These are phyloP conservation scores for Maudiozyma serrabonitensis DNA, from an alignment of 805 yeast species.

Conservation along the genomic window DNA sequence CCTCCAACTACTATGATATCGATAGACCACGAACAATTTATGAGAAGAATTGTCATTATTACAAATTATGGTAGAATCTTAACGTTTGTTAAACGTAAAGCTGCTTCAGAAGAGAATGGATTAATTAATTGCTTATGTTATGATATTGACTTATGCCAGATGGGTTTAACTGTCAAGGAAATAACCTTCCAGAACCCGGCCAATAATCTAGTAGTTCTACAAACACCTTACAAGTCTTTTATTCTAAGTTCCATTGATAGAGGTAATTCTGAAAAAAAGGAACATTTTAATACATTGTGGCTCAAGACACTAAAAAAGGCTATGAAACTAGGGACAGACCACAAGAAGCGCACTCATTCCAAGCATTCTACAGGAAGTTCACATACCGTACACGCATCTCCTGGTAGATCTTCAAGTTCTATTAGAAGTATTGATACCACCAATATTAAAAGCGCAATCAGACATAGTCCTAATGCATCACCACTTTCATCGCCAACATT, in stretches of 20 bases:
- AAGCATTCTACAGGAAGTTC: neutral
- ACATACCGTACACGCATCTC: slow-evolving; percentile 1
- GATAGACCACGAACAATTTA: slow-evolving; percentile 27
- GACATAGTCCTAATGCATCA: neutral
- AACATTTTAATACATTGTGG: slow-evolving; percentile 36
- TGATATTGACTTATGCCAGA: slow-evolving; percentile 46
- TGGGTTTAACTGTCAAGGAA: slow-evolving; percentile 50
- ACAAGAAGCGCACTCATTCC: slow-evolving; percentile 2
- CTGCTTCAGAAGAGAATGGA: slow-evolving; percentile 22
- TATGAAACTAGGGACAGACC: slow-evolving; percentile 39
- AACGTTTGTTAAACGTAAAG: slow-evolving; percentile 37
- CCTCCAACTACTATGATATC: slow-evolving; percentile 2
- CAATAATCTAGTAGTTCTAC: slow-evolving; percentile 41
- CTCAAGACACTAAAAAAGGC: slow-evolving; percentile 43
- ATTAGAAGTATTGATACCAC: neutral
- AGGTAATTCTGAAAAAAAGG: slow-evolving; percentile 37
- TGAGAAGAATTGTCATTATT: slow-evolving; percentile 43
- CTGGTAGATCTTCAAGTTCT: neutral
- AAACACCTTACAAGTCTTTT: slow-evolving; percentile 45
- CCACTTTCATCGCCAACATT: neutral
- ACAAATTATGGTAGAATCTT: slow-evolving; percentile 58
- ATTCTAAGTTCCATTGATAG: slow-evolving; percentile 14
- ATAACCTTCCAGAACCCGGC: slow-evolving; percentile 36
- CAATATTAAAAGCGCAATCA: neutral
- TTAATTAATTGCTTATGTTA: slow-evolving; percentile 37